Evolutionary conservation across 768 basidiomycete species (phyloP).

Genomic region (Termitomyces sp.): DNA sequence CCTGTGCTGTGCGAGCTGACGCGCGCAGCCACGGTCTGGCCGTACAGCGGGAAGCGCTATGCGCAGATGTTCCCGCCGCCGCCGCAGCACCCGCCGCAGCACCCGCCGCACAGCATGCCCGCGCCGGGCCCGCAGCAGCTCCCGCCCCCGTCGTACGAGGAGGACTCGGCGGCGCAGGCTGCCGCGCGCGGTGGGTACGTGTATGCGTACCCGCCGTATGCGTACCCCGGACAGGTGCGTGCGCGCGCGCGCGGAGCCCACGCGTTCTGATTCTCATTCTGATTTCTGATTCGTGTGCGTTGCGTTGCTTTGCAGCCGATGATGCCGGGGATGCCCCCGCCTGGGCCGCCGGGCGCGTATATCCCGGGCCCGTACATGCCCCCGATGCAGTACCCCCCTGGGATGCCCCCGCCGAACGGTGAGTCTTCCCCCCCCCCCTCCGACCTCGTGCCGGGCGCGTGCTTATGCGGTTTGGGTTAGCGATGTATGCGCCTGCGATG

Average conservation of each 20-base stretch:
- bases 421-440: too few relatives aligned
- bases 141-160: conserved; percentile 75
- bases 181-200: conserved; percentile 58
- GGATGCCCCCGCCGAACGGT: conserved; percentile 79
- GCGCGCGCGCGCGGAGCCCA: background rate
- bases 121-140: conserved; percentile 65
- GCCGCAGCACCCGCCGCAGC: conserved; percentile 51
- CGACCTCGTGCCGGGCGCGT: too few relatives aligned
- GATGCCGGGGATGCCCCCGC: conserved; percentile 82
- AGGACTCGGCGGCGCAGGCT: conserved; percentile 60
- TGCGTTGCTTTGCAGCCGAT: conserved; percentile 45
- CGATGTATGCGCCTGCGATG: conserved; percentile 85
- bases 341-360: conserved; percentile 71
- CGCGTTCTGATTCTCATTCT: too few relatives aligned
- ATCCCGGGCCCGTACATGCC: conserved; percentile 82
- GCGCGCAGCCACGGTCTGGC: conserved; percentile 67
- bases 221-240: conserved; percentile 69
- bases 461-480: too few relatives aligned
- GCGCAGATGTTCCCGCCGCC: conserved; percentile 67
- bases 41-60: conserved; percentile 87
- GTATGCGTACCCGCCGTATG: conserved; percentile 74
- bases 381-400: conserved; percentile 77
- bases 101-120: conserved; percentile 58
- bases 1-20: background rate
- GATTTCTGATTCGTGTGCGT: background rate